phyloP scores from a whole-genome alignment of 1,284 basidiomycete genomes.

The Volvariella volvacea region DNA sequence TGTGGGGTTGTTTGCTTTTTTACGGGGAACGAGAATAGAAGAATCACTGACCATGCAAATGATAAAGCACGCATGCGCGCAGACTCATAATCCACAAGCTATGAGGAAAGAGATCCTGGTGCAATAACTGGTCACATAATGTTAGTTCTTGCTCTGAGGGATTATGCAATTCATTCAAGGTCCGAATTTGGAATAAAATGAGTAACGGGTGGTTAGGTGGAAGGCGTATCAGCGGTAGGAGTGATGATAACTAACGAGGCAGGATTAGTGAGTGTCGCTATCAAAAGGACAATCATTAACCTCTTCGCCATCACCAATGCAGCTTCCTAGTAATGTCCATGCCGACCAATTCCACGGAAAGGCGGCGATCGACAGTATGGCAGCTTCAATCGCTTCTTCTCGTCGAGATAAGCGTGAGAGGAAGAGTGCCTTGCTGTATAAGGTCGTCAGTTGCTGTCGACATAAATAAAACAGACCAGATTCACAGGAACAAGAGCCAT shows the following conservation, averaged over 20 bases:
- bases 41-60: slow-evolving; percentile 67
- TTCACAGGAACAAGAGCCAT: slow-evolving; percentile 82
- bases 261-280: slow-evolving; percentile 10
- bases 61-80: slow-evolving; percentile 83
- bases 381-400: slow-evolving; percentile 82
- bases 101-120: slow-evolving; percentile 69
- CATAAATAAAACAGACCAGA: slow-evolving; percentile 1
- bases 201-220: slow-evolving; percentile 67
- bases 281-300: slow-evolving; percentile 32
- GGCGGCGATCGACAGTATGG: slow-evolving; percentile 70
- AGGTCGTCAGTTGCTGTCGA: slow-evolving; percentile 4
- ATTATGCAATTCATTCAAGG: slow-evolving; percentile 85
- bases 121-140: slow-evolving; percentile 73
- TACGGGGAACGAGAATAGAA: slow-evolving; percentile 4
- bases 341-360: slow-evolving; percentile 97
- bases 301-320: slow-evolving; percentile 87
- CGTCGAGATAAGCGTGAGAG: slow-evolving; percentile 72
- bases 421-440: slow-evolving; percentile 69
- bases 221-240: slow-evolving; percentile 60
- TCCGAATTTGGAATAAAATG: slow-evolving; percentile 86
- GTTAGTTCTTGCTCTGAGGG: slow-evolving; percentile 77
- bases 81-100: slow-evolving; percentile 86
- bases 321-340: slow-evolving; percentile 79
- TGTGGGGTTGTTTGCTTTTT: slow-evolving; percentile 27
- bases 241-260: slow-evolving; percentile 46